These are phyloP conservation scores for Plasmodium knowlesi DNA, from an alignment of 169 alveolate species.

Conservation along the genomic window DNA sequence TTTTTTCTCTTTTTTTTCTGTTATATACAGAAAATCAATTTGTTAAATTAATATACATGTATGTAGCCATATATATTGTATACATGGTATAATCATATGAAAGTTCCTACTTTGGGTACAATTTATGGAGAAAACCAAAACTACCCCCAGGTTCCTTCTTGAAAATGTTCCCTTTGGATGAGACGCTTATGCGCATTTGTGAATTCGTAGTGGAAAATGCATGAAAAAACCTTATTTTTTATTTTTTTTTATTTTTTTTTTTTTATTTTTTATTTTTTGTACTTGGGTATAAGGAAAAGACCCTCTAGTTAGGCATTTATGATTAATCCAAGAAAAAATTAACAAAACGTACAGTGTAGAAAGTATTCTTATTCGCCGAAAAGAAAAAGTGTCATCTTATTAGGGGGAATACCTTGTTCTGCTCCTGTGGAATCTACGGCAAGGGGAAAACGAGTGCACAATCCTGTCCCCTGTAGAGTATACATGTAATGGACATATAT, in stretches of 20 bases:
- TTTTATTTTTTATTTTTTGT: not conserved
- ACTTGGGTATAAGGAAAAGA: not conserved
- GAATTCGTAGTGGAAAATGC: not conserved
- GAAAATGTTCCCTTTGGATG: not conserved
- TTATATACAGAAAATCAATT: not conserved
- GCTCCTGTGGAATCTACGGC: not conserved
- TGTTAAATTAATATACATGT: not conserved
- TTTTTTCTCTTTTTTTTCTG: not conserved
- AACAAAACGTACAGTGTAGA: not conserved
- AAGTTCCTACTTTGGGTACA: not conserved
- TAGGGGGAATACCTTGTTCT: not conserved
- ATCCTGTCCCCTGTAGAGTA: not conserved
- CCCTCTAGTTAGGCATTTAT: not conserved
- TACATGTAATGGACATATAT: not conserved
- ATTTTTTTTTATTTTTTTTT: not conserved
- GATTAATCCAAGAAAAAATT: not conserved
- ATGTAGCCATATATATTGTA: not conserved
- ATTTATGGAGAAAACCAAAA: not conserved
- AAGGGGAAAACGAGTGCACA: not conserved
- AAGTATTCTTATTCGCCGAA: not conserved
- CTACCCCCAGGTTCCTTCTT: not conserved
- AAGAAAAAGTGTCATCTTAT: not conserved
- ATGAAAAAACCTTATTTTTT: not conserved
- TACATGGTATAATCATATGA: not conserved
- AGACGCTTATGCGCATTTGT: not conserved